Conservation (phyloP, 1,284 basidiomycete genomes). For the Boletus smithii region DNA sequence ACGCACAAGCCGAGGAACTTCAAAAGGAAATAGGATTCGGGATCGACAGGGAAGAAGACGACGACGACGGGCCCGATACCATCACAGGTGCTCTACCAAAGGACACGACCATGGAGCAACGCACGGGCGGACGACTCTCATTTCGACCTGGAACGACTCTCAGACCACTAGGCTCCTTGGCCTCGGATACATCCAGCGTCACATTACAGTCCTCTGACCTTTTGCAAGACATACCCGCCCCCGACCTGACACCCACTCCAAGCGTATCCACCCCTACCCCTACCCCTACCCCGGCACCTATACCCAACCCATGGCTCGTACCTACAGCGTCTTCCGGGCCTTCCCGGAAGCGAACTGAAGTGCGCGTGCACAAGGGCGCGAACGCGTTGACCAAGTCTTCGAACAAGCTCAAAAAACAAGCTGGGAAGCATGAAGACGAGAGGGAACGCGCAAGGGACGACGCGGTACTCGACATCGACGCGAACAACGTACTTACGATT, state of each 20-base stretch:
- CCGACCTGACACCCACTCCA: constrained; percentile 23
- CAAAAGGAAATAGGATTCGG: constrained; percentile 58
- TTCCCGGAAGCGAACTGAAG: constrained; percentile 57
- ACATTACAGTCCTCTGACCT: constrained; percentile 63
- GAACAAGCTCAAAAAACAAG: constrained; percentile 67
- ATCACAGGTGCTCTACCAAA: constrained; percentile 30
- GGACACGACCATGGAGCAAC: constrained; percentile 40
- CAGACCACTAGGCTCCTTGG: constrained; percentile 43
- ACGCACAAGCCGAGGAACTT: constrained; percentile 68
- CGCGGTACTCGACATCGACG: constrained; percentile 72
- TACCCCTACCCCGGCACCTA: constrained; percentile 1
- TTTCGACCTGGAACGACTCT: constrained; percentile 47
- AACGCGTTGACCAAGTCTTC: constrained; percentile 60
- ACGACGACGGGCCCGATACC: constrained; percentile 35
- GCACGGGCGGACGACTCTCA: constrained; percentile 57
- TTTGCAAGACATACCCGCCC: constrained; percentile 29
- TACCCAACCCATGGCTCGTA: constrained; percentile 28
- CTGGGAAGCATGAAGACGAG: constrained; percentile 51
- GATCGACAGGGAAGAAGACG: constrained; percentile 34
- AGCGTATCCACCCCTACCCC: constrained; percentile 21
- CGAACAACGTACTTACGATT: constrained; percentile 50
- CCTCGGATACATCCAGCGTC: constrained; percentile 67
- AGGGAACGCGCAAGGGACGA: constrained; percentile 64
- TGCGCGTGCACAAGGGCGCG: constrained; percentile 63
- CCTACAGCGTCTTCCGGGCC: constrained; percentile 16